Evolutionary conservation across 2,329 filamentous ascomycete genomes (phyloP).

Genomic region (Alternaria angustiovoidea): DNA sequence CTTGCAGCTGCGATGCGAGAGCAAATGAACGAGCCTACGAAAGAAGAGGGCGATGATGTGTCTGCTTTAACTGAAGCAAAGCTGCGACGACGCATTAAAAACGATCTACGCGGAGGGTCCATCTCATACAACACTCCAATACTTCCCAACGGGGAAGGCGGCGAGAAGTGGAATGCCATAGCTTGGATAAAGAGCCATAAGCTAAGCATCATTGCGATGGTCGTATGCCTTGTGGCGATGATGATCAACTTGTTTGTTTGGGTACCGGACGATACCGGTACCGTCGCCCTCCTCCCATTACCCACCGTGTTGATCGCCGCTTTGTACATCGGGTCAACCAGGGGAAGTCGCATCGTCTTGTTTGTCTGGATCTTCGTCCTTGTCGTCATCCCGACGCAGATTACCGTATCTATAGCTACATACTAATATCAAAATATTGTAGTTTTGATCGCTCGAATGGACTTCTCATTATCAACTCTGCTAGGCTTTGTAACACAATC

Average conservation of each 20-base stretch:
- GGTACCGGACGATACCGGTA: too few species aligned
- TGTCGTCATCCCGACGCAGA: neutral
- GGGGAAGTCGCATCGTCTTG: neutral
- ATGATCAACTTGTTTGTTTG: too few species aligned
- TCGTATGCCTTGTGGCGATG: neutral
- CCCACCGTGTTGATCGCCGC: neutral
- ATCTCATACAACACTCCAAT: constrained; percentile 25
- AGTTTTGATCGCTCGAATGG: too few species aligned
- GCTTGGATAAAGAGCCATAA: neutral
- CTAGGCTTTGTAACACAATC: neutral
- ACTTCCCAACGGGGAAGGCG: neutral
- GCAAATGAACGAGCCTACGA: constrained; percentile 4
- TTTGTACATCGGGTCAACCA: constrained; percentile 4
- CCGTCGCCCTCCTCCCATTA: neutral
- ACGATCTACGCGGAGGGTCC: constrained; percentile 12
- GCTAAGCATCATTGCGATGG: neutral
- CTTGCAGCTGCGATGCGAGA: constrained; percentile 28
- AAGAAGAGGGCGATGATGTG: neutral
- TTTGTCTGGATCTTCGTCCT: neutral
- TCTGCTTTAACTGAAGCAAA: constrained; percentile 1
- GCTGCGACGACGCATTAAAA: constrained; percentile 4
- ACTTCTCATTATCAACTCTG: neutral
- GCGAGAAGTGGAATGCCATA: neutral
- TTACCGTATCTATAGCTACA: neutral
- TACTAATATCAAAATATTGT: too few species aligned